Base-by-base conservation (phyloP, 1,139 yeast species). In the Kodamaea ohmeri region DNA sequence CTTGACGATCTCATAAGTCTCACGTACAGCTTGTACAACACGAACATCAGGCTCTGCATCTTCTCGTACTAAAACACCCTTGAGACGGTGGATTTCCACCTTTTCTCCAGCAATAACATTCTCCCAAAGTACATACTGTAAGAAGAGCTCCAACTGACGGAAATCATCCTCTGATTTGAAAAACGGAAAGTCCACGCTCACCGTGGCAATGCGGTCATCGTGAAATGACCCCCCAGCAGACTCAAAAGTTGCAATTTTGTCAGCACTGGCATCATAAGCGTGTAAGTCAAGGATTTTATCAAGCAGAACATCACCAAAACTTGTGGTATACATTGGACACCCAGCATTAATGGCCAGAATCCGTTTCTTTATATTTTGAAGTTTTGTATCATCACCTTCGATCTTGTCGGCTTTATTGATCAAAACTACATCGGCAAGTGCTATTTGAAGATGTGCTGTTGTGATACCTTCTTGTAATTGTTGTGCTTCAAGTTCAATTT, bases 21-120 rank as follows among this genome's bases (percentile, higher is more conserved):
- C 95, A 44, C 97, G 68, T 0, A 92, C 98, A 4, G 95, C 97
- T 56, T 92, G 98, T n/a, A 92, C 64, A 2, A 92, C 89, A 43
- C 75, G 67, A n/a, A 74, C 79, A 28, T 52, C 58, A 2, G 48
- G 52, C 5, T 58, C 55, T 6, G 54, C 55, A 4, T 39, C 35
- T 4, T 41, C 24, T n/a, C 39, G 35, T 2, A 81, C 74, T 13
- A 88, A 49, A 6, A 87, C 60, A 0, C 97, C 98, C 55, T 94
- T 92, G 4, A 84, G 65, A 44, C 99, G 64, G 50, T 89, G 96
- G 2, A 92, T 70, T 49, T 89, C 97, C 3, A 76, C 68, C 1
- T 49, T 50, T 35, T 61, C 56, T 1, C 68, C 77, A 22, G 62
- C 62, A 6, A 67, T 61, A 4, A 51, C 56, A 34, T 68, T 65